A percentile compares a stretch with the other conserved stretches of the same genome.
phyloP scores from a whole-genome alignment of 1,139 yeast genomes.

The Yamadazyma sp. region DNA sequence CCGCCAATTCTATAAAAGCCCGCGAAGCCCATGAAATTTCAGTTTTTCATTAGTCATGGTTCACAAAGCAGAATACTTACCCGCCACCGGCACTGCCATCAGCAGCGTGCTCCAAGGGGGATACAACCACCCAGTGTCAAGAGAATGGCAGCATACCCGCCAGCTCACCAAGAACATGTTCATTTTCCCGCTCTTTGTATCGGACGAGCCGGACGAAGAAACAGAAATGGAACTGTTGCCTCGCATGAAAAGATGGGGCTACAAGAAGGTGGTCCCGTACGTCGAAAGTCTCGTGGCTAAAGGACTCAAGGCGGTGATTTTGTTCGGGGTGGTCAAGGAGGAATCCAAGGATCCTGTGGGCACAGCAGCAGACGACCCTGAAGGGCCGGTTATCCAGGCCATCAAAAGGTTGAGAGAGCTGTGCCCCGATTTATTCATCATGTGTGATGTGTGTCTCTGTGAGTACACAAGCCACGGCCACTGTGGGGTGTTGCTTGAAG shows the following conservation, averaged over 20 bases:
- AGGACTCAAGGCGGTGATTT: conserved; percentile 81
- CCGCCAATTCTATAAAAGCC: no score
- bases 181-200: conserved; percentile 86
- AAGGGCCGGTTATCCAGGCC: conserved; percentile 89
- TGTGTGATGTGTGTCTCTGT: conserved; percentile 95
- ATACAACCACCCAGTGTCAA: conserved; percentile 82
- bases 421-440: conserved; percentile 81
- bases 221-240: conserved; percentile 75
- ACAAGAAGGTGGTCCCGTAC: conserved; percentile 74
- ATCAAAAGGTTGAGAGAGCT: conserved; percentile 60
- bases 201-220: conserved; percentile 83
- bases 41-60: conserved; percentile 26
- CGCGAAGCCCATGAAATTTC: neutral
- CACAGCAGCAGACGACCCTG: conserved; percentile 92
- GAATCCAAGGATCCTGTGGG: conserved; percentile 81
- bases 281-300: conserved; percentile 69
- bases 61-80: conserved; percentile 70
- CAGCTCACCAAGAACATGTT: conserved; percentile 85
- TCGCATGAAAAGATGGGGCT: conserved; percentile 83
- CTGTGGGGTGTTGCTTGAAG: conserved; percentile 87
- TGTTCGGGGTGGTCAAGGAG: conserved; percentile 82
- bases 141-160: conserved; percentile 90
- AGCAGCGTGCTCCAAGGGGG: conserved; percentile 92
- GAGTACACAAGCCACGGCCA: conserved; percentile 97
- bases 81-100: conserved; percentile 56